These are phyloP conservation scores for Hyphopichia pseudoburtonii DNA, from an alignment of 1,139 yeast genomes.

Conservation along the genomic window DNA sequence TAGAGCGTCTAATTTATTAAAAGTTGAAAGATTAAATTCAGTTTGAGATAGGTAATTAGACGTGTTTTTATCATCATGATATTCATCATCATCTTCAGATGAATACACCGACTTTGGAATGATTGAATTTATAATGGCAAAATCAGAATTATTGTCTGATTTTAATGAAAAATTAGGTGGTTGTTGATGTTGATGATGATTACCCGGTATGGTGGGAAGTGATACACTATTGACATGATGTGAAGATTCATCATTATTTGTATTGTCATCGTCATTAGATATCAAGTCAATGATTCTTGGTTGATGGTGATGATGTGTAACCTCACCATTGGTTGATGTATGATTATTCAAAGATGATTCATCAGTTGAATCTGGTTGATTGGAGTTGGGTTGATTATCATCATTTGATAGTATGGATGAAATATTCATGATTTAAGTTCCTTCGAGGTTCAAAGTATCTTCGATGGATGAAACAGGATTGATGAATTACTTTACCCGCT, in stretches of 20 bases:
- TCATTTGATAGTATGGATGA: conserved; percentile 42
- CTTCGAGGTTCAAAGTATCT: too few species aligned
- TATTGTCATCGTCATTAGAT: background rate
- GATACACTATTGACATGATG: background rate
- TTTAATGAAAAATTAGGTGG: too few species aligned
- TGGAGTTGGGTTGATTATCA: conserved; percentile 14
- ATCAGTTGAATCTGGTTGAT: background rate
- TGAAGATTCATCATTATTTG: conserved; percentile 2
- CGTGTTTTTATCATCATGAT: conserved; percentile 1
- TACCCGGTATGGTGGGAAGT: background rate
- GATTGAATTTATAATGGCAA: background rate
- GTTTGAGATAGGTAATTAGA: conserved; percentile 13
- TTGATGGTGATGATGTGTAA: background rate
- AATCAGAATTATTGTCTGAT: too few species aligned
- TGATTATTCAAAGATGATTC: conserved; percentile 2
- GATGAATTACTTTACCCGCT: too few species aligned
- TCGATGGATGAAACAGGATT: too few species aligned
- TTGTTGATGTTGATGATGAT: too few species aligned
- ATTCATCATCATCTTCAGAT: conserved; percentile 6
- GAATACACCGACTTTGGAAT: background rate
- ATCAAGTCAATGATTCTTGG: conserved; percentile 1
- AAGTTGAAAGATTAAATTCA: conserved; percentile 25
- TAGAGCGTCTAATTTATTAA: conserved; percentile 30
- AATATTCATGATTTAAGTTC: conserved; percentile 37
- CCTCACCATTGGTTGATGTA: conserved; percentile 1